Percentiles rank a stretch among this genome's conserved stretches.
Evolutionary conservation across 2,329 filamentous ascomycete genomes (phyloP).

Genomic region (Fusarium papillatum): DNA sequence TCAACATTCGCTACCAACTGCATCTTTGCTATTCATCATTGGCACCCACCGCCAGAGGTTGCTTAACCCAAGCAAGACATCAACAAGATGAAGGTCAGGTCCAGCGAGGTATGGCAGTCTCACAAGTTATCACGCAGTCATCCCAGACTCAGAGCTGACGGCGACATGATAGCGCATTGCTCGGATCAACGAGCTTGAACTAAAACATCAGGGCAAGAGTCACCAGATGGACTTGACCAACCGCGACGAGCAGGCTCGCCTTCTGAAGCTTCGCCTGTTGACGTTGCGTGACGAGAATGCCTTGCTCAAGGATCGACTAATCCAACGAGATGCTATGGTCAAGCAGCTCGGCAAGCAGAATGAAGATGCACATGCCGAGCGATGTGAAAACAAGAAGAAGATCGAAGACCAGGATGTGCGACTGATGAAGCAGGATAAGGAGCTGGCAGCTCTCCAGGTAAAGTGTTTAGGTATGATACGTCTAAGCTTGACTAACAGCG

Average conservation of each 20-base stretch:
- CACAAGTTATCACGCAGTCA: constrained; percentile 38
- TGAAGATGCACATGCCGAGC: constrained; percentile 55
- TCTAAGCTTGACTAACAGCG: constrained; percentile 9
- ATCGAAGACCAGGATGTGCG: constrained; percentile 61
- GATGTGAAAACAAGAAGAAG: constrained; percentile 59
- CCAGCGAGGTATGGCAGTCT: constrained; percentile 44
- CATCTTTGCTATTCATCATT: background rate
- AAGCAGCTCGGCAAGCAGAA: constrained; percentile 58
- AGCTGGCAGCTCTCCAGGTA: constrained; percentile 64
- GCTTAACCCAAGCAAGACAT: constrained; percentile 5
- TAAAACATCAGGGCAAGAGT: constrained; percentile 75
- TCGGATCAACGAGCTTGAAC: constrained; percentile 71
- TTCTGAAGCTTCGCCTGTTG: constrained; percentile 76
- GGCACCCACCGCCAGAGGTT: background rate
- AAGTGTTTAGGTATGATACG: background rate
- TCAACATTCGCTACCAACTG: constrained; percentile 6
- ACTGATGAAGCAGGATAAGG: constrained; percentile 62
- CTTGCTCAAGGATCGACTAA: constrained; percentile 73
- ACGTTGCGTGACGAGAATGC: constrained; percentile 83
- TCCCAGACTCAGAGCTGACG: constrained; percentile 34
- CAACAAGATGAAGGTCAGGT: constrained; percentile 43
- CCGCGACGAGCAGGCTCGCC: constrained; percentile 82
- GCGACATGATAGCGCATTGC: constrained; percentile 55
- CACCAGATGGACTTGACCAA: constrained; percentile 76
- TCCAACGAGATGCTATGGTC: constrained; percentile 71